phyloP scores from a whole-genome alignment of 2,329 filamentous ascomycete species.

The Arthrobotrys entomopaga region DNA sequence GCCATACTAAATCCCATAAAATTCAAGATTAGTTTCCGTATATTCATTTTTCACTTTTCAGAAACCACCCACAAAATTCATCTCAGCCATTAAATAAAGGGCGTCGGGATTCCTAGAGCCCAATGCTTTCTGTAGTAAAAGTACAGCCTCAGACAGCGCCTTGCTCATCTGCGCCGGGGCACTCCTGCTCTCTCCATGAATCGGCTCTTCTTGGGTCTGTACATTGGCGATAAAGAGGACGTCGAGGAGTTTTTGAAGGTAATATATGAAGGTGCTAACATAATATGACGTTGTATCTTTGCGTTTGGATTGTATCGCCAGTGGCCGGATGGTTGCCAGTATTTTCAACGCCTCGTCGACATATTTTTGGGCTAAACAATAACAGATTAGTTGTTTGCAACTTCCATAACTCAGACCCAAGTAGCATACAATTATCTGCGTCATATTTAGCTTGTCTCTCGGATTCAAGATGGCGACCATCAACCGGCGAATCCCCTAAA shows the following conservation, averaged over 20 bases:
- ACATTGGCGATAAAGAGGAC: constrained; percentile 52
- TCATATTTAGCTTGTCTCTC: neutral
- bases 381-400: neutral
- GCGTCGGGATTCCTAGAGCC: constrained; percentile 75
- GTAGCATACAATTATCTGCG: constrained; percentile 19
- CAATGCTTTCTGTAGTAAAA: constrained; percentile 55
- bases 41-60: no score
- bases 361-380: constrained; percentile 32
- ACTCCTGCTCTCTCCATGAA: constrained; percentile 30
- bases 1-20: constrained; percentile 69
- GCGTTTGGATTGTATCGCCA: constrained; percentile 28
- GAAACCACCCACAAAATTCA: constrained; percentile 74
- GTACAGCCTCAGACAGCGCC: constrained; percentile 55
- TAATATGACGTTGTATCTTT: constrained; percentile 39
- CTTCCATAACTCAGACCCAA: neutral
- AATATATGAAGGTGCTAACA: constrained; percentile 38
- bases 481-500: constrained; percentile 9
- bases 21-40: neutral
- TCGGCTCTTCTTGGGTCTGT: constrained; percentile 48
- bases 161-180: constrained; percentile 40
- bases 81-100: constrained; percentile 86
- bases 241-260: constrained; percentile 41
- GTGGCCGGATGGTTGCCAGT: constrained; percentile 26
- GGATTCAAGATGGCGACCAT: neutral
- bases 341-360: constrained; percentile 36